Evolutionary conservation across 352 stramenopile genomes (phyloP).

Genomic region (Globisporangium mamillatum): DNA sequence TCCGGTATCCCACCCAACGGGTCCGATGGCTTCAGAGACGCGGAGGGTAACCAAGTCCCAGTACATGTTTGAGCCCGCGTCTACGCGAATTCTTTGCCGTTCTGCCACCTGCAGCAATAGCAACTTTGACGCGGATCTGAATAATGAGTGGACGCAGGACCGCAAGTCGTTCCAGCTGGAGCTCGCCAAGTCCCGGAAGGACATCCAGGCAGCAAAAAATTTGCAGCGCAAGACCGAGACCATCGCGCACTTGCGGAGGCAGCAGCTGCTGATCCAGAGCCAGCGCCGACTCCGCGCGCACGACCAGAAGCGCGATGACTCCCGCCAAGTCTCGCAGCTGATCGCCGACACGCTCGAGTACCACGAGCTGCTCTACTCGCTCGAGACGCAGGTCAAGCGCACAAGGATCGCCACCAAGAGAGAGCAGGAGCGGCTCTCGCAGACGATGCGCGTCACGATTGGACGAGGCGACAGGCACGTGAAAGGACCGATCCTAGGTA

Average conservation of each 20-base stretch:
- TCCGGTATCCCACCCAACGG: not conserved
- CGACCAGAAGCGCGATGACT: slow-evolving; percentile 28
- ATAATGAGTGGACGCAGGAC: slow-evolving; percentile 46
- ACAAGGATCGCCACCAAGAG: slow-evolving; percentile 36
- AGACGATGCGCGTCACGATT: slow-evolving; percentile 27
- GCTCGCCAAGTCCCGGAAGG: slow-evolving; percentile 39
- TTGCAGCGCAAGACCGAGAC: slow-evolving; percentile 36
- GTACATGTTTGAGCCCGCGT: slow-evolving; percentile 31
- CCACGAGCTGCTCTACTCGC: slow-evolving; percentile 33
- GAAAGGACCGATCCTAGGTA: slow-evolving; percentile 33
- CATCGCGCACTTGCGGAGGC: slow-evolving; percentile 35
- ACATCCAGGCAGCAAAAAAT: slow-evolving; percentile 34
- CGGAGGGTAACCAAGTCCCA: slow-evolving; percentile 8
- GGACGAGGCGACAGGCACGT: slow-evolving; percentile 31
- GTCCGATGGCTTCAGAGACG: not conserved
- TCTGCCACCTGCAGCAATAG: slow-evolving; percentile 2
- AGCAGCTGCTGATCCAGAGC: slow-evolving; percentile 37
- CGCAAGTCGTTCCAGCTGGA: slow-evolving; percentile 35
- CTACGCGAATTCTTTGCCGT: slow-evolving; percentile 17
- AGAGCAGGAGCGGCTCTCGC: slow-evolving; percentile 41
- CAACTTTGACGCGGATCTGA: slow-evolving; percentile 5
- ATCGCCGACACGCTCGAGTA: slow-evolving; percentile 57
- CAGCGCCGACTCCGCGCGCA: slow-evolving; percentile 37
- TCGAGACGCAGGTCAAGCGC: slow-evolving; percentile 44
- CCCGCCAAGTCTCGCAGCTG: slow-evolving; percentile 34